A percentile compares a stretch with the other conserved stretches of the same genome.
Conservation (phyloP, 192 early-diverging fungal species). For the Lobosporangium transversale region DNA sequence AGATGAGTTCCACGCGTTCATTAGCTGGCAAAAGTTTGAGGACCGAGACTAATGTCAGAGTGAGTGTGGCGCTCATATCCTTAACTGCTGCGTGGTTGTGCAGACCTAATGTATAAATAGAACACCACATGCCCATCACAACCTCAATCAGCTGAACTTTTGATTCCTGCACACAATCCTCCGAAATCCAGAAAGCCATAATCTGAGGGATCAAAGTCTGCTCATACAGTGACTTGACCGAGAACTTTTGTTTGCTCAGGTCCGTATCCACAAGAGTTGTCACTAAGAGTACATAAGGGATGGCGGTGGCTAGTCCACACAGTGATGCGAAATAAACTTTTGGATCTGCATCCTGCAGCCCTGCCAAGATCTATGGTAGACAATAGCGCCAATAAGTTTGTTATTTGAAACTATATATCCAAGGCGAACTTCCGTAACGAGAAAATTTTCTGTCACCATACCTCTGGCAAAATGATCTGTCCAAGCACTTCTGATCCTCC, state of each 20-base stretch:
- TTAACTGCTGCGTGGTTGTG: conserved; percentile 39
- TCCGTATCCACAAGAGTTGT: conserved; percentile 43
- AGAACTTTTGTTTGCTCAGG: conserved; percentile 39
- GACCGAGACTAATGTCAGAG: conserved; percentile 40
- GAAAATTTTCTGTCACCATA: not conserved
- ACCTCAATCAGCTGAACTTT: conserved; percentile 41
- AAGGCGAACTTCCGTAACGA: not conserved
- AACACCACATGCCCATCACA: conserved; percentile 52
- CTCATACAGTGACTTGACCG: conserved; percentile 43
- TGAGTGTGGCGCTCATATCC: conserved; percentile 46
- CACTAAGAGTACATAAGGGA: conserved; percentile 41
- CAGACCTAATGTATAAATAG: conserved; percentile 42
- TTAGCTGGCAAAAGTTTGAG: conserved; percentile 26
- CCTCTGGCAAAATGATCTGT: conserved; percentile 49
- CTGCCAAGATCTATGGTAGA: conserved; percentile 28
- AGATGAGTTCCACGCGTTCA: conserved; percentile 44
- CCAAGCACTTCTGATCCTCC: conserved; percentile 45
- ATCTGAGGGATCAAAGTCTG: conserved; percentile 53
- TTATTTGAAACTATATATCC: not conserved
- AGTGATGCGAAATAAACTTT: conserved; percentile 45
- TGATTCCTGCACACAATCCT: conserved; percentile 30
- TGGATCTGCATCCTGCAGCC: conserved; percentile 49
- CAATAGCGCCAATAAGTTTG: not conserved
- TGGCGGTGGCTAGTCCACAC: conserved; percentile 41
- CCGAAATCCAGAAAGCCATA: conserved; percentile 52